Conservation (phyloP, 2,329 filamentous ascomycete species). For the Colletotrichum sp. region DNA sequence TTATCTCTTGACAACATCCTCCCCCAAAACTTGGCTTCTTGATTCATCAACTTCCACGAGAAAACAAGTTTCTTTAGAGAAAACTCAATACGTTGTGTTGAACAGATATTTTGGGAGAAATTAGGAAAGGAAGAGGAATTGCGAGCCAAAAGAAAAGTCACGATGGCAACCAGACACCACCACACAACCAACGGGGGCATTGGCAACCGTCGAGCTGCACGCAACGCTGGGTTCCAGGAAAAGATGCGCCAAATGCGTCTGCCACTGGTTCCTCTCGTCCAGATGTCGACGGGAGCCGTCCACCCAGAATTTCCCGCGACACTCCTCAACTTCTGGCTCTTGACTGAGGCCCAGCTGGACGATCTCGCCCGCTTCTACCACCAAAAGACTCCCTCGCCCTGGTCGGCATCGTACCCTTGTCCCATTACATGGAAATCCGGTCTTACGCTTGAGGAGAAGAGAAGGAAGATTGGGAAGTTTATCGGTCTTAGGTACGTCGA, state of each 20-base stretch:
- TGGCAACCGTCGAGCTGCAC: conserved; percentile 40
- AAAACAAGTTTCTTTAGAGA: neutral
- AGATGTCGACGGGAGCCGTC: conserved; percentile 63
- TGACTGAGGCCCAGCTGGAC: conserved; percentile 74
- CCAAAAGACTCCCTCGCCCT: conserved; percentile 64
- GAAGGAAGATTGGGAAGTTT: conserved; percentile 73
- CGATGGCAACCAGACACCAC: conserved; percentile 20
- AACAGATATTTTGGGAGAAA: neutral
- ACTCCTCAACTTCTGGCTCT: conserved; percentile 74
- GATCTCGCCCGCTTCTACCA: conserved; percentile 74
- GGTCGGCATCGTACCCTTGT: conserved; percentile 66
- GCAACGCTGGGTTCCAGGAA: conserved; percentile 55
- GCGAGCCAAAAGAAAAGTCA: neutral
- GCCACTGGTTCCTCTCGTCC: conserved; percentile 68
- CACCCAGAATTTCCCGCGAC: conserved; percentile 70
- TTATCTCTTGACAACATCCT: neutral
- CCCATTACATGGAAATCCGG: conserved; percentile 66
- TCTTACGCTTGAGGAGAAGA: conserved; percentile 67
- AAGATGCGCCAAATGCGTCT: conserved; percentile 72
- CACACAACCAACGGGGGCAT: conserved; percentile 25
- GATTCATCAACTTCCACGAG: neutral
- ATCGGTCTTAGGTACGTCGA: conserved; percentile 69
- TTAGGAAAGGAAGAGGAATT: neutral
- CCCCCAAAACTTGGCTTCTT: neutral
- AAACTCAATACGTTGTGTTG: neutral